phyloP scores from a whole-genome alignment of 2,329 filamentous ascomycete genomes.

The Colletotrichum sublineola region DNA sequence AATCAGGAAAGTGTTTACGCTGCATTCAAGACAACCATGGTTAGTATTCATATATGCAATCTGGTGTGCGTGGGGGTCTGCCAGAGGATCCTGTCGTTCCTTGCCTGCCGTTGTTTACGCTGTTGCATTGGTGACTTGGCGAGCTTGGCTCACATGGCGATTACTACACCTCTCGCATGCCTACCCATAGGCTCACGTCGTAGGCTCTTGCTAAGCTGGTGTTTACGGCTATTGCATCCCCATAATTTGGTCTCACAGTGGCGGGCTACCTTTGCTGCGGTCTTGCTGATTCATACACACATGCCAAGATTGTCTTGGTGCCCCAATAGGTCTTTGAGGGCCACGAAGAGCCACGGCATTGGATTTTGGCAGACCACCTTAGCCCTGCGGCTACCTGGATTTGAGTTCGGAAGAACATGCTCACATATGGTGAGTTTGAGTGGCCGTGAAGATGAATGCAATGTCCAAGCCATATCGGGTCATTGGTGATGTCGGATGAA shows the following conservation, averaged over 20 bases:
- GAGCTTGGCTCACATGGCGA: background rate
- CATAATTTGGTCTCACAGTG: background rate
- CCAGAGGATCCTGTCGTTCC: background rate
- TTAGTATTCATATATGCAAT: conserved; percentile 28
- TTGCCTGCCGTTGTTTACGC: conserved; percentile 3
- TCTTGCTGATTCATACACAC: conserved; percentile 7
- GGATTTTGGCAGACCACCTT: conserved; percentile 23
- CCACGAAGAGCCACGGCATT: conserved; percentile 17
- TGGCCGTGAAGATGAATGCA: background rate
- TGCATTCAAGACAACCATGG: conserved; percentile 22
- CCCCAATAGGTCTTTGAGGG: background rate
- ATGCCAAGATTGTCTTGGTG: conserved; percentile 25
- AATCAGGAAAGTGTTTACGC: conserved; percentile 29
- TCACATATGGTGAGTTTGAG: background rate
- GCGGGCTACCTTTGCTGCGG: background rate
- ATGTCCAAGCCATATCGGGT: conserved; percentile 7
- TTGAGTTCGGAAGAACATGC: conserved; percentile 9
- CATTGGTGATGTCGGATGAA: conserved; percentile 6
- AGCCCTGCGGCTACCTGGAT: conserved; percentile 34
- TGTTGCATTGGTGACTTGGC: background rate
- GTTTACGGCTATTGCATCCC: background rate
- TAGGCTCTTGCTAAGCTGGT: background rate
- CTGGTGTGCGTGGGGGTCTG: conserved; percentile 1
- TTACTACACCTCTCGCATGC: background rate
- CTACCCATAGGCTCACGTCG: background rate